Base-by-base conservation (phyloP, 768 basidiomycete species). In the Pulveroboletus sp. region DNA sequence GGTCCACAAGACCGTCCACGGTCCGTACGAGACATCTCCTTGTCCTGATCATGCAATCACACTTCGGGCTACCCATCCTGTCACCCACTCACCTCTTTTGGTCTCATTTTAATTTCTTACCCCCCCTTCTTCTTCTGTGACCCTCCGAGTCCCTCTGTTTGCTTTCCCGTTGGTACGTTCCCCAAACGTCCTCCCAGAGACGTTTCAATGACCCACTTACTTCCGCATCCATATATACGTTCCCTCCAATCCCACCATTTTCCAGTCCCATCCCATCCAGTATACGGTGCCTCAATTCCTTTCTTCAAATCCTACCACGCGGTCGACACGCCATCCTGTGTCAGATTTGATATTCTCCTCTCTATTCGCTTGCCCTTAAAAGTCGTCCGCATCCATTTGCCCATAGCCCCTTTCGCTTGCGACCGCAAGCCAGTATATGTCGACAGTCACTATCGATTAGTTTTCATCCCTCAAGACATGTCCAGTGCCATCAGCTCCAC, bases 361-460 rank as follows among this genome's bases (percentile, higher is more conserved):
- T 46, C 27, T 49, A 13, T 44, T 39, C 30, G 31, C 47, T 42
- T 43, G 43, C 36, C 59, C 56, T 56, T 64, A 65, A 62, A 63
- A 62, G 56, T 54, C 57, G 32, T 37, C 48, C 51, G 37, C 44
- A 52, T 51, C 53, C 56, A 55, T 35, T 60, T 67, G 64, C 64
- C 64, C 64, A 60, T 62, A 58, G 62, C 63, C 64, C 64, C 64
- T 59, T 59, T 57, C 26, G 57, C 64, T 57, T 56, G 62, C 56
- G 34, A 14, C 51, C 38, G 60, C 57, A 54, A 56, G 62, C 53
- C 32, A 26, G 43, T 66, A 52, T 62, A 57, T 63, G 61, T 51
- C n/a, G 42, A 52, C 50, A 24, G 12, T 50, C 51, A 19, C 42
- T 49, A 31, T 51, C 43, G 26, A 49, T 43, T 57, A 53, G 42